Base-by-base conservation (phyloP, 2,329 filamentous ascomycete species). In the Massarina eburnea region DNA sequence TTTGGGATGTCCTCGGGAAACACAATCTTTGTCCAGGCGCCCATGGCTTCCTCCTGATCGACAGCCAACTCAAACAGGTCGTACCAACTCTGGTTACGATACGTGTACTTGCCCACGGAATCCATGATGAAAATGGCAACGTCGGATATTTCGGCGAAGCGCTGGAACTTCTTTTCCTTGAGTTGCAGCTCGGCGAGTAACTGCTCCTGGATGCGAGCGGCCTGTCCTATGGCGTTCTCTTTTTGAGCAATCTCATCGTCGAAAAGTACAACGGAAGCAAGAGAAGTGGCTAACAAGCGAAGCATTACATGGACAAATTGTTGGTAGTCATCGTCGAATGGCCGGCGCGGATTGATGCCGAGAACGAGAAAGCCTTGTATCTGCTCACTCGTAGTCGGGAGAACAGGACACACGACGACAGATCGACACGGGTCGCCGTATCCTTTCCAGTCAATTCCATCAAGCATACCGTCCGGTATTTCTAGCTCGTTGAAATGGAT, bases 1-100 rank as follows among this genome's bases (percentile, higher is more conserved):
- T 39, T 39, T 2, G 59, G 48, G 12, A 62, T 35, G 46, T 72
- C 70, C 15, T 70, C 67, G 8, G 61, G 58, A 21, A 61, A 58
- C 8, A 51, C 46, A 9, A 57, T 45, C 19, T 36, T 41, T 1
- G 10, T 10, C 63, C 61, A 66, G 2, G 54, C 57, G 2, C 52
- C 48, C 2, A 34, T 44, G 3, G 64, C 52, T 18, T 56, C 48
- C n/a, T 55, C 18, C 10, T 51, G 30, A 4, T 46, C 48, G 21
- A 45, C 35, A 4, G 49, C 46, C 2, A 49, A 41, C 9, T 41
- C 41, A 4, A 72, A 58, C 32, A 73, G 66, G 2, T 66, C 59
- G 29, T 46, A 64, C 59, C 71, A 75, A 2, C 64, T 58, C 29
- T 73, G 61, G 30, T 75, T 75, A 3, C 68, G 57, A 45, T 72